Conservation (phyloP, 2,329 filamentous ascomycete species). For the Microdochium nivale region DNA sequence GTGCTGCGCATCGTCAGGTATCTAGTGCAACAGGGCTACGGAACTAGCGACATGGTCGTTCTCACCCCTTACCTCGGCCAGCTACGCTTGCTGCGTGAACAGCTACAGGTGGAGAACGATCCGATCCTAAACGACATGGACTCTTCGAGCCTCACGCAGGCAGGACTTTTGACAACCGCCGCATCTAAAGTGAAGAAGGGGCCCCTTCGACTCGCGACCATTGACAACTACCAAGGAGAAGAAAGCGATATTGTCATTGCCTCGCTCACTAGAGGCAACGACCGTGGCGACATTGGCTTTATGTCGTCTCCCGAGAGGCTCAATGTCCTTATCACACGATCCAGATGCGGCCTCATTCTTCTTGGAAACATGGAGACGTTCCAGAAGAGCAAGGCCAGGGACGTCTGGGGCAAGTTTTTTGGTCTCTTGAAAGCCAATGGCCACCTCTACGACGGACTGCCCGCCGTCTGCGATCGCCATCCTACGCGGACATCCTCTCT, state of each 20-base stretch:
- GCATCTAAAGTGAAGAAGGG: conserved; percentile 41
- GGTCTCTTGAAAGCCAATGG: conserved; percentile 39
- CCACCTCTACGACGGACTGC: conserved; percentile 51
- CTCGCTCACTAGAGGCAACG: conserved; percentile 60
- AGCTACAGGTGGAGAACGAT: conserved; percentile 48
- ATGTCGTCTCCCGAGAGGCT: conserved; percentile 56
- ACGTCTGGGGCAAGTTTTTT: conserved; percentile 51
- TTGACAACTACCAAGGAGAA: conserved; percentile 75
- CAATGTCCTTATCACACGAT: conserved; percentile 62
- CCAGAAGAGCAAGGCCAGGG: conserved; percentile 46
- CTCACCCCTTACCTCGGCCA: conserved; percentile 68
- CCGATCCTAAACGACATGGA: conserved; percentile 63
- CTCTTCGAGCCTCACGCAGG: conserved; percentile 49
- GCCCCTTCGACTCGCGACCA: conserved; percentile 55
- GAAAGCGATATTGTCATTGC: conserved; percentile 65
- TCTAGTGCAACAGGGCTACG: conserved; percentile 63
- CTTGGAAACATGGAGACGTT: conserved; percentile 65
- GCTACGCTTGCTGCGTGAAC: conserved; percentile 45
- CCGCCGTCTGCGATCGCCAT: conserved; percentile 52
- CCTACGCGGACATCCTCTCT: conserved; percentile 38
- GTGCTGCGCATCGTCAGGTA: conserved; percentile 57
- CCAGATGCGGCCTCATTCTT: conserved; percentile 56
- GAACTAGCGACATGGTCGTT: conserved; percentile 55
- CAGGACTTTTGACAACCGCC: conserved; percentile 50
- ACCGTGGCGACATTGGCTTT: conserved; percentile 58